phyloP scores from a whole-genome alignment of 495 filamentous ascomycete genomes.

The Darksidea phi region DNA sequence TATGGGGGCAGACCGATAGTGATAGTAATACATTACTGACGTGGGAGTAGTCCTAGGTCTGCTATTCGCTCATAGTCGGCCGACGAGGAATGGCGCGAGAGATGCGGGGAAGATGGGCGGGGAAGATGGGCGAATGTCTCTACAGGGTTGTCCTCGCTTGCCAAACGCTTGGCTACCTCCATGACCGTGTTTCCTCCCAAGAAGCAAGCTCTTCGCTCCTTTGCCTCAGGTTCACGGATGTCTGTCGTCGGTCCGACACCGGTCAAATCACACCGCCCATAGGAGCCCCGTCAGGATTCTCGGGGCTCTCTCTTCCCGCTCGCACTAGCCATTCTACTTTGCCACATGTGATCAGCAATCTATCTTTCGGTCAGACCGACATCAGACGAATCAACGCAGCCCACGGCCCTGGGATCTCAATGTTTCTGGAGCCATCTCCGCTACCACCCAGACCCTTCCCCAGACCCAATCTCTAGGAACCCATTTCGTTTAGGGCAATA shows the following conservation, averaged over 20 bases:
- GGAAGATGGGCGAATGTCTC: too few relatives aligned
- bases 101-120: too few relatives aligned
- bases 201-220: too few relatives aligned
- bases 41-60: neutral
- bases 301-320: neutral
- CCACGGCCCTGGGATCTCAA: neutral
- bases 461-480: conserved; percentile 3
- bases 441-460: neutral
- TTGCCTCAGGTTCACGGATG: too few relatives aligned
- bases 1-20: neutral
- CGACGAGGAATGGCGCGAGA: neutral
- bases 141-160: too few relatives aligned
- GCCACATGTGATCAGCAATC: conserved; percentile 8
- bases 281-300: neutral
- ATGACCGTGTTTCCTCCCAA: too few relatives aligned
- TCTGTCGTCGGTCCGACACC: neutral
- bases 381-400: neutral
- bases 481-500: neutral
- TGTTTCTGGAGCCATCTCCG: too few relatives aligned
- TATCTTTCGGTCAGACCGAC: conserved; percentile 1
- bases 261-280: neutral
- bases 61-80: conserved; percentile 12
- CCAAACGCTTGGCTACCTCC: too few relatives aligned
- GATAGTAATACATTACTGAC: neutral
- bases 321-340: neutral